Percentiles rank a stretch among this genome's conserved stretches.
These are phyloP conservation scores for Kuraishia borneana DNA, from an alignment of 805 yeast genomes.

Conservation along the genomic window DNA sequence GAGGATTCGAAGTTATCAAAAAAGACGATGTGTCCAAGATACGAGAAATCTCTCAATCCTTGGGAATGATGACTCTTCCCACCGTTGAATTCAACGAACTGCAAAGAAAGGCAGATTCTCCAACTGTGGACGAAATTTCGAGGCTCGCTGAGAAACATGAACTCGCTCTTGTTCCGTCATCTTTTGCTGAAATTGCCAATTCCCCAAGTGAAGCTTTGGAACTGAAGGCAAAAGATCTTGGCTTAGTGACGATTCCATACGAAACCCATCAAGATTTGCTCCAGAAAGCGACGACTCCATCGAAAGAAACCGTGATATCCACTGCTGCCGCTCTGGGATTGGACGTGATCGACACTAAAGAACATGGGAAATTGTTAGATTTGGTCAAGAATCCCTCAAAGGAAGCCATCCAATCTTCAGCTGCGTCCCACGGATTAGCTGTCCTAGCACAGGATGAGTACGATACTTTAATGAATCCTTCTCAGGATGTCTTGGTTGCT, in stretches of 20 bases:
- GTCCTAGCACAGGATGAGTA: not conserved
- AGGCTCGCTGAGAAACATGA: constrained; percentile 9
- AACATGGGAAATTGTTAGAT: not conserved
- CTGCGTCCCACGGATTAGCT: constrained; percentile 1
- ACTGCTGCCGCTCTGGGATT: not conserved
- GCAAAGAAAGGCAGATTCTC: constrained; percentile 3
- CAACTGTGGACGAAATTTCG: constrained; percentile 12
- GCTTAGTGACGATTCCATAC: not conserved
- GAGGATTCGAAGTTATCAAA: not conserved
- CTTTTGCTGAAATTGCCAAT: not conserved
- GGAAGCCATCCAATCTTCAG: constrained; percentile 12
- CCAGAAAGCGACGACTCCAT: no score
- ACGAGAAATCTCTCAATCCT: not conserved
- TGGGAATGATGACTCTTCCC: not conserved
- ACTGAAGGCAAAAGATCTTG: constrained; percentile 5
- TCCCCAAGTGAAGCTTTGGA: constrained; percentile 3
- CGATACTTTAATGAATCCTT: not conserved
- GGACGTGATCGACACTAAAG: not conserved
- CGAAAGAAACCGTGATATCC: no score
- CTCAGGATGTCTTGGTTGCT: constrained; percentile 2
- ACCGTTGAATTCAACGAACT: not conserved
- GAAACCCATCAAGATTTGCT: not conserved
- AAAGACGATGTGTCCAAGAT: constrained; percentile 1
- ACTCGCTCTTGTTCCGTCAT: constrained; percentile 3
- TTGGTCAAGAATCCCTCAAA: constrained; percentile 8